Conservation (phyloP, 2,329 filamentous ascomycete genomes). For the Pseudogymnoascus sp. region DNA sequence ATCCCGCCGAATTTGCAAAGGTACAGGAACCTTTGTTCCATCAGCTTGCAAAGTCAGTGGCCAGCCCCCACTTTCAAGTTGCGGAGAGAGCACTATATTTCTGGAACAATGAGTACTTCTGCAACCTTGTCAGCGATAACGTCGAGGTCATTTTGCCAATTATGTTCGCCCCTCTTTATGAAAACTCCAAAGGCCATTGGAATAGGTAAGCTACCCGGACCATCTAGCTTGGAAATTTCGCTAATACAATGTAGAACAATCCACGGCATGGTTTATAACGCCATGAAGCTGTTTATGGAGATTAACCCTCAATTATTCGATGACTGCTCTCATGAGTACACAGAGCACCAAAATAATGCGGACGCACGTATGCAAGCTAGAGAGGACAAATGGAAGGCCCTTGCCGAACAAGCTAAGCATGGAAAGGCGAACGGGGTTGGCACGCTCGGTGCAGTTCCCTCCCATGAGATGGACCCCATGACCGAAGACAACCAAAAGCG, state of each 20-base stretch:
- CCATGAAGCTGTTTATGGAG: constrained; percentile 99
- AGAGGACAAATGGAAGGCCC: constrained; percentile 80
- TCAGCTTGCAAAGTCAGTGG: constrained; percentile 93
- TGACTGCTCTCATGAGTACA: constrained; percentile 97
- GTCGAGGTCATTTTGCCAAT: constrained; percentile 97
- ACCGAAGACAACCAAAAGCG: constrained; percentile 79
- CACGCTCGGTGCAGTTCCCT: constrained; percentile 31
- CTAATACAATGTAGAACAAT: constrained; percentile 64
- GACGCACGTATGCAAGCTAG: constrained; percentile 74
- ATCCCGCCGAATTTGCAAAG: constrained; percentile 95
- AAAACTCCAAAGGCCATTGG: constrained; percentile 99
- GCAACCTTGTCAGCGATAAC: constrained; percentile 97
- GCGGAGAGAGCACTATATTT: constrained; percentile 96
- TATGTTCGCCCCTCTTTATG: constrained; percentile 97
- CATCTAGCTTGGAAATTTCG: background rate
- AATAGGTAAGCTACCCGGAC: constrained; percentile 62
- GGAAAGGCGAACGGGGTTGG: constrained; percentile 43
- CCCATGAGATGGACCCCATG: constrained; percentile 63
- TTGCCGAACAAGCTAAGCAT: constrained; percentile 71
- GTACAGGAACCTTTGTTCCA: constrained; percentile 97
- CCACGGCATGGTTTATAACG: constrained; percentile 99
- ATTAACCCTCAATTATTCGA: constrained; percentile 98
- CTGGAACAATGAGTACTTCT: constrained; percentile 99
- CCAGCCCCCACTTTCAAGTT: constrained; percentile 97
- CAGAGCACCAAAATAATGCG: constrained; percentile 87